phyloP scores from a whole-genome alignment of 2,329 filamentous ascomycete genomes.

The Neospermospora avenae region DNA sequence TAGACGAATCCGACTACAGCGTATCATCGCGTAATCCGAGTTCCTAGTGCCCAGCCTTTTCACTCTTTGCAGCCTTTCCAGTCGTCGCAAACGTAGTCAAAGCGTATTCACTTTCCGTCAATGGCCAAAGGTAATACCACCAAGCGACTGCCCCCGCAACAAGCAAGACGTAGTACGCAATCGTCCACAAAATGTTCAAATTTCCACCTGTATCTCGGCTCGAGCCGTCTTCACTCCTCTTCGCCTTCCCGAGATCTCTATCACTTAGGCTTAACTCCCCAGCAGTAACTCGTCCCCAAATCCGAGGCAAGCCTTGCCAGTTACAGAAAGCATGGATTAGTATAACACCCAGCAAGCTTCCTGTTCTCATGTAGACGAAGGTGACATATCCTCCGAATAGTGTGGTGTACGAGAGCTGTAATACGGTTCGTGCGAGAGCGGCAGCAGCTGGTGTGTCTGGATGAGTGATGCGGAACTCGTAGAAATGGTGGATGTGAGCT shows the following conservation, averaged over 20 bases:
- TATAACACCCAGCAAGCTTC: conserved; percentile 73
- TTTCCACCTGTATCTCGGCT: conserved; percentile 24
- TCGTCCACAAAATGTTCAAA: conserved; percentile 60
- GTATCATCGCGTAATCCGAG: too few species aligned
- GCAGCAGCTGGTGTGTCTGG: conserved; percentile 62
- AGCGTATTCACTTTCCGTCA: conserved; percentile 63
- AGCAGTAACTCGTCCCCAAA: conserved; percentile 73
- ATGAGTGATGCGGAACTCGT: conserved; percentile 84
- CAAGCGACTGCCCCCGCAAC: conserved; percentile 69
- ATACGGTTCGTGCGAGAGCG: conserved; percentile 66
- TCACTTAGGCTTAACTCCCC: conserved; percentile 25
- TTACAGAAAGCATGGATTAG: conserved; percentile 88
- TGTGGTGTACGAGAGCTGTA: conserved; percentile 89
- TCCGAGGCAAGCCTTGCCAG: conserved; percentile 78
- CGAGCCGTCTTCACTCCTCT: conserved; percentile 40
- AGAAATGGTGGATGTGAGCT: conserved; percentile 92
- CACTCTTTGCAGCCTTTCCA: background rate
- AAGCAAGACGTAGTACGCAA: conserved; percentile 75
- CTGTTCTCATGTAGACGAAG: conserved; percentile 83
- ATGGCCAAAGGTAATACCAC: conserved; percentile 64
- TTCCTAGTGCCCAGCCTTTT: background rate
- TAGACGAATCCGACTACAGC: too few species aligned
- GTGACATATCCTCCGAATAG: conserved; percentile 92
- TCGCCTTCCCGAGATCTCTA: conserved; percentile 32
- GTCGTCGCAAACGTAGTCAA: conserved; percentile 38